A percentile compares a stretch with the other conserved stretches of the same genome.
These are phyloP conservation scores for Dioscorea alata DNA, from an alignment of 106 monocot genomes.

Conservation along the genomic window DNA sequence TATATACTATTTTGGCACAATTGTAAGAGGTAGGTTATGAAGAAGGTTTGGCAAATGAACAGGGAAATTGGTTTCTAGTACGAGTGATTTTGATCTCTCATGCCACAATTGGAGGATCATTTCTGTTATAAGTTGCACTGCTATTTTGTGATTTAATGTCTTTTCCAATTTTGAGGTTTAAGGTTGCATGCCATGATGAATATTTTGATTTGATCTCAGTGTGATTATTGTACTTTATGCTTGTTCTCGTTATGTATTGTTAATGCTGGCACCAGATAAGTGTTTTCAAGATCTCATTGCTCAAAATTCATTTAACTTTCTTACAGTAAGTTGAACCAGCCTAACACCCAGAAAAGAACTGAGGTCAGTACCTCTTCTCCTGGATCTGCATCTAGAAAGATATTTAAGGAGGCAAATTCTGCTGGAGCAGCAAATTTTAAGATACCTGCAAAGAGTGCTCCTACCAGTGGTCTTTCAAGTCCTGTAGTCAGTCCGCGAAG, in stretches of 20 bases:
- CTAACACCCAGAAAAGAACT: conserved; percentile 25
- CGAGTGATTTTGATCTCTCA: no score
- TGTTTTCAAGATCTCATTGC: background rate
- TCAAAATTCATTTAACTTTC: background rate
- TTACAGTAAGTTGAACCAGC: conserved; percentile 34
- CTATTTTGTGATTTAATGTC: no score
- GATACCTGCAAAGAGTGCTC: conserved; percentile 81
- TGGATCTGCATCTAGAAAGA: conserved; percentile 26
- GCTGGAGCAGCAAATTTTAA: conserved; percentile 36
- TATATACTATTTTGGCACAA: no score
- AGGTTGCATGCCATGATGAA: background rate
- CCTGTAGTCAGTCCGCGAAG: conserved; percentile 68
- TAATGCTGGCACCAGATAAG: background rate
- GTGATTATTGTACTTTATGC: background rate
- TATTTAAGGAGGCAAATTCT: conserved; percentile 35
- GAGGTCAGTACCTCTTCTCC: conserved; percentile 30
- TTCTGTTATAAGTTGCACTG: no score
- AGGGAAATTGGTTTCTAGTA: no score
- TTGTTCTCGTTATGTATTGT: background rate
- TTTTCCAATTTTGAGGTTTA: background rate
- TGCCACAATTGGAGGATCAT: no score
- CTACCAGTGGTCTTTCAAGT: conserved; percentile 70
- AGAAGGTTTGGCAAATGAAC: no score
- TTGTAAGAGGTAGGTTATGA: no score
- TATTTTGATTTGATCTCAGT: background rate